These are phyloP conservation scores for Boletus hoseneyae DNA, from an alignment of 1,284 basidiomycete species.

Conservation along the genomic window DNA sequence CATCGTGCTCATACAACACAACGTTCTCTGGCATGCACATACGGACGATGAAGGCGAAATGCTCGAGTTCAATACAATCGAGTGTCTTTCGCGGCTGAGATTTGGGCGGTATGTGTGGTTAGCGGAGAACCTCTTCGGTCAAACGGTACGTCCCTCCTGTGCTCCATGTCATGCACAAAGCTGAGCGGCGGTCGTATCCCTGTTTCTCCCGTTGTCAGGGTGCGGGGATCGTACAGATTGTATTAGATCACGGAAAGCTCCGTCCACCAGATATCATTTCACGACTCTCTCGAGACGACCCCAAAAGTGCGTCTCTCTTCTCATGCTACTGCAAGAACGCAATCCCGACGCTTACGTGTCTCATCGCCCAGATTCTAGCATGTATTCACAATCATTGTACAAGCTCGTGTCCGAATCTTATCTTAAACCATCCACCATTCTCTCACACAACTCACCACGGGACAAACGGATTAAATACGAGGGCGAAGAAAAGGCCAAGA, in stretches of 20 bases:
- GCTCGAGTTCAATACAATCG: conserved; percentile 74
- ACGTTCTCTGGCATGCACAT: conserved; percentile 81
- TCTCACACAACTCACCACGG: conserved; percentile 70
- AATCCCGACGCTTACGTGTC: not conserved
- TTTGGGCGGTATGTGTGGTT: conserved; percentile 80
- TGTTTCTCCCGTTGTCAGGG: conserved; percentile 45
- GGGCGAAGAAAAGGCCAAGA: conserved; percentile 67
- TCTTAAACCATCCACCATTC: conserved; percentile 67
- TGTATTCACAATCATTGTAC: conserved; percentile 58
- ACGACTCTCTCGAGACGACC: conserved; percentile 48
- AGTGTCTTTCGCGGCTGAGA: conserved; percentile 74
- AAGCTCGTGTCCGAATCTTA: conserved; percentile 65
- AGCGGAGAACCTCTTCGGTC: conserved; percentile 67
- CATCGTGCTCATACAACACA: conserved; percentile 88
- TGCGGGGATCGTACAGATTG: conserved; percentile 67
- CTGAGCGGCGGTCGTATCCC: not conserved
- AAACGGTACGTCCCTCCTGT: conserved; percentile 49
- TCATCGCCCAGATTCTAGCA: conserved; percentile 40
- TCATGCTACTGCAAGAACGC: not conserved
- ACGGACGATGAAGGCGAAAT: conserved; percentile 74
- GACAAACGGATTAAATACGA: conserved; percentile 76
- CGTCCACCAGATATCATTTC: conserved; percentile 69
- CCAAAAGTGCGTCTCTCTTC: conserved; percentile 49
- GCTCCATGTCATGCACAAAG: not conserved
- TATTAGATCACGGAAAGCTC: conserved; percentile 87